phyloP scores from a whole-genome alignment of 2,329 filamentous ascomycete genomes.

The Fusarium sp. region DNA sequence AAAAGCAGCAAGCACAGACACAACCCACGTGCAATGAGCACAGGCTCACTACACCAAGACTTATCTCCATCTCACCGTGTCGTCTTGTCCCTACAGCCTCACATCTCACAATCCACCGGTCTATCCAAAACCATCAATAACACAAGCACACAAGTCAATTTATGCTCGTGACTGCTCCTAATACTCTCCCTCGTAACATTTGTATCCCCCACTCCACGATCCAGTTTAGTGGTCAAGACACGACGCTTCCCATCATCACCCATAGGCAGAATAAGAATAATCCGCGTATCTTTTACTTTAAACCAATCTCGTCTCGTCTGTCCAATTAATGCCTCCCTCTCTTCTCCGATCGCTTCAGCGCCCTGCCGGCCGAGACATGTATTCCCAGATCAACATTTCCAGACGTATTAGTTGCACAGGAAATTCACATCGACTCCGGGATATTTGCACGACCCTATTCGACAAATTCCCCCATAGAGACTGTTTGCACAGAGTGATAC shows the following conservation, averaged over 20 bases:
- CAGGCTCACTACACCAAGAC: constrained; percentile 14
- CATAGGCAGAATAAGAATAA: not conserved
- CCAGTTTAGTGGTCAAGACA: not conserved
- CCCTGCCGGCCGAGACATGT: constrained; percentile 39
- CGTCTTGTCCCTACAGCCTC: constrained; percentile 5
- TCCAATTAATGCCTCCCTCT: constrained; percentile 30
- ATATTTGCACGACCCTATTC: not conserved
- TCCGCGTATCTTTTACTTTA: not conserved
- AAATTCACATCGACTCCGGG: constrained; percentile 1
- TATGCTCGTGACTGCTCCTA: not conserved
- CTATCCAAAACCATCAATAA: constrained; percentile 1
- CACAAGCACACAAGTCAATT: not conserved
- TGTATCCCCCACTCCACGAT: not conserved
- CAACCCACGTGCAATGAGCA: constrained; percentile 18
- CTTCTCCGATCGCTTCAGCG: constrained; percentile 29
- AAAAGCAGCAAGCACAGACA: constrained; percentile 13
- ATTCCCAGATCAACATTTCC: constrained; percentile 14
- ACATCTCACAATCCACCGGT: constrained; percentile 15
- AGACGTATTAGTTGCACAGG: constrained; percentile 13
- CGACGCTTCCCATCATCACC: not conserved
- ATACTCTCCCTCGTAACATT: not conserved
- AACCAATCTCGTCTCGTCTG: constrained; percentile 30
- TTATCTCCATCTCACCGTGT: not conserved
- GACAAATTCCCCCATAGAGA: constrained; percentile 5
- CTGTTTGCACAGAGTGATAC: constrained; percentile 18